A percentile compares a stretch with the other conserved stretches of the same genome.
Evolutionary conservation across 129 eudicot genomes (phyloP).

Genomic region (Saposhnikovia divaricata): DNA sequence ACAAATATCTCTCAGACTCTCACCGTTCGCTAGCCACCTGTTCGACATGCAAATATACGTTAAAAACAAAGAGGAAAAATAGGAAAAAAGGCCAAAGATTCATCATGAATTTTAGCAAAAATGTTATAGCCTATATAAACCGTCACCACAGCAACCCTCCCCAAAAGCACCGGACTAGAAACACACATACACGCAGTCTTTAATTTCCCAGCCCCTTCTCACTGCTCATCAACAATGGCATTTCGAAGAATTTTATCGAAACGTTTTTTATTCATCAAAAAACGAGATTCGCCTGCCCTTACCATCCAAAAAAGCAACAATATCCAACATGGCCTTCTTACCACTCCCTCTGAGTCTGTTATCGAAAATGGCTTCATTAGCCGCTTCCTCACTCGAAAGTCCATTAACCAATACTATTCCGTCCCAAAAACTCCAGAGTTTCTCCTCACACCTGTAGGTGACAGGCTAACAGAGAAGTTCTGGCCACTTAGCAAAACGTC

Average conservation of each 20-base stretch:
- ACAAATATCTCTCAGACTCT: too few relatives aligned
- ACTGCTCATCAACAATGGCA: conserved; percentile 38
- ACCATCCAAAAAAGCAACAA: conserved; percentile 6
- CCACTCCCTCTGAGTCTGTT: conserved; percentile 14
- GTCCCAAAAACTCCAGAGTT: conserved; percentile 22
- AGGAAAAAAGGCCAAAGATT: neutral
- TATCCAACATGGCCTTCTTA: conserved; percentile 1
- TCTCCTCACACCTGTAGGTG: conserved; percentile 42
- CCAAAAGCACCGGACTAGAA: neutral
- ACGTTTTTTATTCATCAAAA: conserved; percentile 29
- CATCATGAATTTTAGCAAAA: neutral
- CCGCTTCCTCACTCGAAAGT: conserved; percentile 42
- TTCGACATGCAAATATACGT: neutral
- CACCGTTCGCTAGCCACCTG: neutral
- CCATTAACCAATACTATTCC: conserved; percentile 30
- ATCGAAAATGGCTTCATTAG: conserved; percentile 33
- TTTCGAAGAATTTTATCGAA: conserved; percentile 45
- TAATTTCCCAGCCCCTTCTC: neutral
- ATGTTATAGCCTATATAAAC: conserved; percentile 10
- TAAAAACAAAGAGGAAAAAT: neutral
- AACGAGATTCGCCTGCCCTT: conserved; percentile 11
- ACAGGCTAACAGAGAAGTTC: conserved; percentile 44
- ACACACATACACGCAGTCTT: neutral
- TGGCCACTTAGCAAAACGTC: conserved; percentile 10
- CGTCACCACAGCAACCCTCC: conserved; percentile 2